A percentile compares a stretch with the other conserved stretches of the same genome.
phyloP scores from a whole-genome alignment of 2,329 filamentous ascomycete species.

The Apiospora aurea region DNA sequence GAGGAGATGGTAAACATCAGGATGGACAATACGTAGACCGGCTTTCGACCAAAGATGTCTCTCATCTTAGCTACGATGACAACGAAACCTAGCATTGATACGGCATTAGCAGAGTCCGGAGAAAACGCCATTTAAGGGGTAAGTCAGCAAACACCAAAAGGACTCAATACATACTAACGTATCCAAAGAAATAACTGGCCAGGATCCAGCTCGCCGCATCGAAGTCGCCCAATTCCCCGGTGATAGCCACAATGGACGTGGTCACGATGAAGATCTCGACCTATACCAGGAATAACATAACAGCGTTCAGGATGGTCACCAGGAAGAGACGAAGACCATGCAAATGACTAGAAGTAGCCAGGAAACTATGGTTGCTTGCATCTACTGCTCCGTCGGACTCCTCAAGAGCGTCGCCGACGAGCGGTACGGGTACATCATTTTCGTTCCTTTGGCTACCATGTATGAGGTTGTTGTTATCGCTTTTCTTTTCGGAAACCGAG shows the following conservation, averaged over 20 bases:
- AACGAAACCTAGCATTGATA: conserved; percentile 22
- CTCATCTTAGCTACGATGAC: conserved; percentile 31
- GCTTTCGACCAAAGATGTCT: conserved; percentile 29
- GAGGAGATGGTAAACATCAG: conserved; percentile 28
- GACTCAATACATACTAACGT: conserved; percentile 30
- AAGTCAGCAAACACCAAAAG: not conserved
- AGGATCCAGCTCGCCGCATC: conserved; percentile 29
- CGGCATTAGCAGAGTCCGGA: not conserved
- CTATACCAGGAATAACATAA: conserved; percentile 23
- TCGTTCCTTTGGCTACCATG: too few relatives aligned
- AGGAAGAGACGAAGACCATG: not conserved
- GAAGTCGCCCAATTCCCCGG: conserved; percentile 27
- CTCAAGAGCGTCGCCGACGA: too few relatives aligned
- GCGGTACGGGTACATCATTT: too few relatives aligned
- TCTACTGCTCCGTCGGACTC: too few relatives aligned
- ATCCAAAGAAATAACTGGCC: conserved; percentile 31
- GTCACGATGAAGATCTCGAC: conserved; percentile 29
- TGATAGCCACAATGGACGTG: conserved; percentile 27
- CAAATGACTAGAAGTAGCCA: not conserved
- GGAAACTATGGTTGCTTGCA: too few relatives aligned
- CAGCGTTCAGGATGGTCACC: not conserved
- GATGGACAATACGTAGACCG: conserved; percentile 21
- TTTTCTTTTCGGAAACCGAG: too few relatives aligned
- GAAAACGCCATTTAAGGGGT: too few relatives aligned
- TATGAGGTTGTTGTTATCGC: too few relatives aligned